Evolutionary conservation across 768 basidiomycete species (phyloP).

Genomic region (Leccinum variicolor): DNA sequence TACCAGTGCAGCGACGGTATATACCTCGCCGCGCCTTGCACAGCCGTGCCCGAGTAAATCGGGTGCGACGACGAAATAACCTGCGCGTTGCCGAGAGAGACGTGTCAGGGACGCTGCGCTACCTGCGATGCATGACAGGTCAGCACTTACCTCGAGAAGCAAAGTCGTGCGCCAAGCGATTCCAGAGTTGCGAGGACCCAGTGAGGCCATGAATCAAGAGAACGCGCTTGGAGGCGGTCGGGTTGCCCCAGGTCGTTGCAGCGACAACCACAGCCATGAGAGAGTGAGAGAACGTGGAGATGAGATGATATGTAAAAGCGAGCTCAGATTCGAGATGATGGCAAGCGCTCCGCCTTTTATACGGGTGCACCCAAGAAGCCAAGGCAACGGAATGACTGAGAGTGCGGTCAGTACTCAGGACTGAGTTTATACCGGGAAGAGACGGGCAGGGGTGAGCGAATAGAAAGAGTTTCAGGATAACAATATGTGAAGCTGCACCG

Average conservation of each 20-base stretch:
- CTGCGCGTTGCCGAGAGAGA: constrained; percentile 2
- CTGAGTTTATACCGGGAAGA: background rate
- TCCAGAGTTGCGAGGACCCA: constrained; percentile 12
- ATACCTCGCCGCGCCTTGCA: constrained; percentile 6
- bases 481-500: background rate
- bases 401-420: background rate
- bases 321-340: background rate
- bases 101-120: background rate
- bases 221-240: constrained; percentile 14
- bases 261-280: background rate
- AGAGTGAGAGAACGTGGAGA: background rate
- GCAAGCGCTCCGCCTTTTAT: background rate
- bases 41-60: constrained; percentile 22
- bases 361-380: background rate
- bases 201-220: constrained; percentile 23
- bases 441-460: background rate
- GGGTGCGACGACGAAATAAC: constrained; percentile 24
- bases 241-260: constrained; percentile 16
- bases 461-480: background rate
- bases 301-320: background rate
- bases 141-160: constrained; percentile 17
- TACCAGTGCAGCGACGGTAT: constrained; percentile 13
- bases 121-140: background rate
- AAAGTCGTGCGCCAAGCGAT: constrained; percentile 11
- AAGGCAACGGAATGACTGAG: background rate